Percentiles rank a stretch among this genome's conserved stretches.
Conservation (phyloP, 2,329 filamentous ascomycete genomes). For the Xylariomycetidae sp. region DNA sequence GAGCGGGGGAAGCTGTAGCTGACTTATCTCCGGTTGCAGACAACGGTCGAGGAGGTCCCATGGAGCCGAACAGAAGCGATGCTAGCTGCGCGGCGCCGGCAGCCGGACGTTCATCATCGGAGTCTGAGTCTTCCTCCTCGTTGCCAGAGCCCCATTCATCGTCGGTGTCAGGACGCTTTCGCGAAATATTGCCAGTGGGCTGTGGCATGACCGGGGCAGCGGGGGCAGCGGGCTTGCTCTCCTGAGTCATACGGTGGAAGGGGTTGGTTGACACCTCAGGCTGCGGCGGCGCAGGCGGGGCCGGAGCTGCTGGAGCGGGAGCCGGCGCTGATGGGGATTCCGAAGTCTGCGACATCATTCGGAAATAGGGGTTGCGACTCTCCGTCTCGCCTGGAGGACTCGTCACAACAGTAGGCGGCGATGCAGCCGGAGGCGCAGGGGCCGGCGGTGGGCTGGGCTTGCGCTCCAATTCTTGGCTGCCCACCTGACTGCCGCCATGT, state of each 20-base stretch:
- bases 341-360: constrained; percentile 69
- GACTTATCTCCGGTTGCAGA: constrained; percentile 73
- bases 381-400: constrained; percentile 60
- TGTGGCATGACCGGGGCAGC: constrained; percentile 33
- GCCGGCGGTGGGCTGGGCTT: constrained; percentile 45
- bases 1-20: constrained; percentile 32
- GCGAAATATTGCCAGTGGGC: constrained; percentile 45
- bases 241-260: constrained; percentile 79
- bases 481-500: constrained; percentile 42
- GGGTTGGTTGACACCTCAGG: constrained; percentile 80
- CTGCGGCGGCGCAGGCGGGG: constrained; percentile 33
- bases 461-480: constrained; percentile 49
- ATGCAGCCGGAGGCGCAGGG: constrained; percentile 40
- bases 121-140: constrained; percentile 56
- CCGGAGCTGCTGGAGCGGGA: constrained; percentile 35
- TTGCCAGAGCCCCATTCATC: constrained; percentile 85
- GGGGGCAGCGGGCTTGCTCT: constrained; percentile 42
- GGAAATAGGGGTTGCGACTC: constrained; percentile 93
- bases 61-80: constrained; percentile 92
- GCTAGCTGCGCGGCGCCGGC: constrained; percentile 87
- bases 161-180: constrained; percentile 46
- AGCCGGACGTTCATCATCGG: constrained; percentile 71
- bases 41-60: constrained; percentile 85
- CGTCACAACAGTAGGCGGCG: constrained; percentile 44
- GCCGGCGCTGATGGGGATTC: constrained; percentile 46